phyloP scores from a whole-genome alignment of 176 grass and related monocot species.

The Musa troglodytarum region DNA sequence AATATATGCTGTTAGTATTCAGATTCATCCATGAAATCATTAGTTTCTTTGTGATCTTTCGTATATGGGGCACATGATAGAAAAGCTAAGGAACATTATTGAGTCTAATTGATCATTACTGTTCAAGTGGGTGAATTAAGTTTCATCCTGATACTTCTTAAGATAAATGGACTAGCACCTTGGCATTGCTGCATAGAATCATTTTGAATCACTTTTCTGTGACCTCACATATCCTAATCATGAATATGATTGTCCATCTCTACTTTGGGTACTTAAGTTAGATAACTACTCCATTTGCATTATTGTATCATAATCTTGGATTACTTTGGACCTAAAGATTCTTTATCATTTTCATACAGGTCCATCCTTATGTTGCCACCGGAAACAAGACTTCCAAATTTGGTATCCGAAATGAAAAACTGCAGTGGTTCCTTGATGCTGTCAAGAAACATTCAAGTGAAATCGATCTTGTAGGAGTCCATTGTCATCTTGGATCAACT shows the following conservation, averaged over 20 bases:
- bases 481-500: constrained; percentile 94
- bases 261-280: not conserved
- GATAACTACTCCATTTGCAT: not conserved
- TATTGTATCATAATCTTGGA: not conserved
- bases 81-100: not conserved
- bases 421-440: constrained; percentile 93
- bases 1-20: not conserved
- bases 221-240: too few species aligned
- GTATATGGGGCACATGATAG: not conserved
- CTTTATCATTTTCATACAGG: constrained; percentile 29
- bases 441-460: constrained; percentile 73
- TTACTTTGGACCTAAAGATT: constrained; percentile 5
- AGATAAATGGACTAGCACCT: not conserved
- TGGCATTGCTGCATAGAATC: not conserved
- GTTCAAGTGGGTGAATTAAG: not conserved
- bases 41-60: too few species aligned
- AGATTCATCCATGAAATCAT: not conserved
- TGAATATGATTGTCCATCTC: not conserved
- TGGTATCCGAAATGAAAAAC: constrained; percentile 93
- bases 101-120: not conserved
- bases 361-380: constrained; percentile 98
- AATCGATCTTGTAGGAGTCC: constrained; percentile 81
- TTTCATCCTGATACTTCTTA: too few species aligned
- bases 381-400: constrained; percentile 98
- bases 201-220: too few species aligned